A percentile compares a stretch with the other conserved stretches of the same genome.
These are phyloP conservation scores for Warburgia ugandensis DNA, from an alignment of 164 flowering plant genomes.

Conservation along the genomic window DNA sequence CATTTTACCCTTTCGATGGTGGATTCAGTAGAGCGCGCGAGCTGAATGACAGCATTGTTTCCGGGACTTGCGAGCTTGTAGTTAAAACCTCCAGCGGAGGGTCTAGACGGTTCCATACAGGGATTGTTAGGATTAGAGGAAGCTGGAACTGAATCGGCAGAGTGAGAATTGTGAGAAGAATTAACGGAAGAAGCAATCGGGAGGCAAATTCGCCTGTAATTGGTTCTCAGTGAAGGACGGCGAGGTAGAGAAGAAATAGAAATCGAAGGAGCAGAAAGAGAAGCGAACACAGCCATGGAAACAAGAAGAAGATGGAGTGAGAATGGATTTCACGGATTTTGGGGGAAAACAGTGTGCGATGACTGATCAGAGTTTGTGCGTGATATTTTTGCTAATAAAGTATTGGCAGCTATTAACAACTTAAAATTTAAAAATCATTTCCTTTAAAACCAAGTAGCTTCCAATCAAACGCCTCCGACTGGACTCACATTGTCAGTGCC, in stretches of 20 bases:
- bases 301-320: too few species aligned
- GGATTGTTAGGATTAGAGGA: constrained; percentile 13
- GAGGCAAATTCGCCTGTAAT: neutral
- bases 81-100: constrained; percentile 20
- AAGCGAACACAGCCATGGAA: too few species aligned
- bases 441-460: too few species aligned
- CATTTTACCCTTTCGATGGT: constrained; percentile 55
- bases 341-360: too few species aligned
- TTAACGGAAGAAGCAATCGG: neutral
- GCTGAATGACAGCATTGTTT: constrained; percentile 23
- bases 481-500: too few species aligned
- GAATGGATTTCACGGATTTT: too few species aligned
- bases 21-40: constrained; percentile 51
- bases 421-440: too few species aligned
- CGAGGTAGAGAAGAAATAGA: neutral
- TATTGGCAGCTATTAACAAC: too few species aligned
- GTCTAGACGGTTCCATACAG: constrained; percentile 15
- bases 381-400: too few species aligned
- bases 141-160: constrained; percentile 4
- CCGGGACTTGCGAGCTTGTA: constrained; percentile 31
- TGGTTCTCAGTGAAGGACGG: neutral
- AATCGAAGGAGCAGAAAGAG: neutral
- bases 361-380: too few species aligned
- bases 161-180: constrained; percentile 2
- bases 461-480: too few species aligned